phyloP scores from a whole-genome alignment of 2,329 filamentous ascomycete species.

The Cercospora berteroae region DNA sequence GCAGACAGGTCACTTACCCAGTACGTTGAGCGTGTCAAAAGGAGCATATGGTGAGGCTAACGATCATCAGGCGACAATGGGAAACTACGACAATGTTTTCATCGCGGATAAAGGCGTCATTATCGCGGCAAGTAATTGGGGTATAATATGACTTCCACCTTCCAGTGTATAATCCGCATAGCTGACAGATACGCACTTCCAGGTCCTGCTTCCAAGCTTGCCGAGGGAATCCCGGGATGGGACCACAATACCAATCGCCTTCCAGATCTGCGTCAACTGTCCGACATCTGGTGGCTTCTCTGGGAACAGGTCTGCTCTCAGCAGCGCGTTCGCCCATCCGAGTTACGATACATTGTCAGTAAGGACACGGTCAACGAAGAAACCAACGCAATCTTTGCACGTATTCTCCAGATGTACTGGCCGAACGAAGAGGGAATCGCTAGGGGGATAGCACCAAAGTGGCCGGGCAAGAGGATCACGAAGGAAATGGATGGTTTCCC shows the following conservation, averaged over 20 bases:
- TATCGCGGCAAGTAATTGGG: constrained; percentile 5
- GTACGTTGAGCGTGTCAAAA: not conserved
- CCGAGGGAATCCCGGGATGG: not conserved
- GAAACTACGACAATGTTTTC: constrained; percentile 6
- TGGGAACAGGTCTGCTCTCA: constrained; percentile 17
- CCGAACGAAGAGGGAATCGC: not conserved
- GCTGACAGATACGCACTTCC: not conserved
- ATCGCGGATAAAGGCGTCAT: constrained; percentile 10
- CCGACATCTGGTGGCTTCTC: constrained; percentile 20
- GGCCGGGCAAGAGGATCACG: constrained; percentile 11
- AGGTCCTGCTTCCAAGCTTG: not conserved
- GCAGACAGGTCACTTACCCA: constrained; percentile 2
- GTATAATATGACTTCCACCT: not conserved
- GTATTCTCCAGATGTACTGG: constrained; percentile 9
- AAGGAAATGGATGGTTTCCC: constrained; percentile 11
- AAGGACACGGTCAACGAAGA: constrained; percentile 14
- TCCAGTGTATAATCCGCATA: not conserved
- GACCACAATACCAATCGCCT: not conserved
- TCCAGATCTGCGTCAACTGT: constrained; percentile 15
- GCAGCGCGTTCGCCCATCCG: not conserved
- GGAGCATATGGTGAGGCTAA: not conserved
- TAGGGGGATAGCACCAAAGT: constrained; percentile 11
- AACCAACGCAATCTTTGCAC: constrained; percentile 14
- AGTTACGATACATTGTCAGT: constrained; percentile 12
- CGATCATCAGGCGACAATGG: not conserved